Percentiles rank a stretch among this genome's conserved stretches.
Evolutionary conservation across 495 filamentous ascomycete species (phyloP).

Genomic region (Jackrogersella minutella): DNA sequence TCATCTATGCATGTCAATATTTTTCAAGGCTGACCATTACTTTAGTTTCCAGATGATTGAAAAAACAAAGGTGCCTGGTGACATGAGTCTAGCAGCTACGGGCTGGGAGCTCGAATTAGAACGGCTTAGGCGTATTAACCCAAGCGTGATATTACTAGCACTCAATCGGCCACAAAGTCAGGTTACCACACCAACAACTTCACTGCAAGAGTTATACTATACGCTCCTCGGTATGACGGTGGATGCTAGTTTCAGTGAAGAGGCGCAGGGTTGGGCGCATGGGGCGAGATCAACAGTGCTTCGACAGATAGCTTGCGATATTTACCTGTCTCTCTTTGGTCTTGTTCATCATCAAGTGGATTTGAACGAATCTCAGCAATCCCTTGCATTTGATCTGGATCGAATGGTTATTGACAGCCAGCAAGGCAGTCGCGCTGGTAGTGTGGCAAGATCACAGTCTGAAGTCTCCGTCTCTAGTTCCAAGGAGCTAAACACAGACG

Average conservation of each 20-base stretch:
- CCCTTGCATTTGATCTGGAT: slow-evolving; percentile 19
- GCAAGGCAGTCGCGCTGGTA: slow-evolving; percentile 21
- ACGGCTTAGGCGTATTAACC: slow-evolving; percentile 23
- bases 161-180: slow-evolving; percentile 20
- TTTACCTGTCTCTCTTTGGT: slow-evolving; percentile 39
- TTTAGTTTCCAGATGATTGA: slow-evolving; percentile 38
- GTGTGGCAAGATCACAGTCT: slow-evolving; percentile 26
- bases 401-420: slow-evolving; percentile 40
- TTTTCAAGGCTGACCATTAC: slow-evolving; percentile 15
- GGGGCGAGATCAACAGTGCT: slow-evolving; percentile 2
- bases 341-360: slow-evolving; percentile 29
- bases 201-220: slow-evolving; percentile 26
- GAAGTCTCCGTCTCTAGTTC: slow-evolving; percentile 17
- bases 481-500: slow-evolving; percentile 11
- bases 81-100: slow-evolving; percentile 14
- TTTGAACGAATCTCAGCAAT: slow-evolving; percentile 6
- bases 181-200: slow-evolving; percentile 8
- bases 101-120: slow-evolving; percentile 35
- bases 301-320: slow-evolving; percentile 36
- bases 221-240: slow-evolving; percentile 11
- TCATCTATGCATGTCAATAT: background rate
- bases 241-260: background rate
- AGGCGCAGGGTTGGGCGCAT: background rate
- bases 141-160: slow-evolving; percentile 18
- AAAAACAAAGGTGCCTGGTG: slow-evolving; percentile 5